phyloP scores from a whole-genome alignment of 257 asterid genomes.

The Plectranthus barbatus region DNA sequence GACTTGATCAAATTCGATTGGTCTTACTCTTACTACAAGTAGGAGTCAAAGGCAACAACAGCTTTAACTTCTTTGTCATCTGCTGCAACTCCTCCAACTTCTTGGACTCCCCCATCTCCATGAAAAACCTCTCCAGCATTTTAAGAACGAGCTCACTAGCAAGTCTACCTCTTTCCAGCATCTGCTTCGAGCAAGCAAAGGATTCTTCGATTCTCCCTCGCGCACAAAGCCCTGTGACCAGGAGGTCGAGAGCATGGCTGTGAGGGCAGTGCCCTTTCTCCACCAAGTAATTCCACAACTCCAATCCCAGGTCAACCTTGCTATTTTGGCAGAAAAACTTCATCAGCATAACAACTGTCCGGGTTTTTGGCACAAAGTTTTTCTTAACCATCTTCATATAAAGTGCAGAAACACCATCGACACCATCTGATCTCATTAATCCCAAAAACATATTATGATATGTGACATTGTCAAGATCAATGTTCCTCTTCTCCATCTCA shows the following conservation, averaged over 20 bases:
- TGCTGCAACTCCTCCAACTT: conserved; percentile 32
- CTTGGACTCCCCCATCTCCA: conserved; percentile 40
- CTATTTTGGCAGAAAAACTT: conserved; percentile 63
- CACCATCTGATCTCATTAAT: conserved; percentile 44
- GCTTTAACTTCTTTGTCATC: conserved; percentile 39
- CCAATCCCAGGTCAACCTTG: conserved; percentile 55
- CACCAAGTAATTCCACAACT: conserved; percentile 65
- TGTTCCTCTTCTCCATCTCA: conserved; percentile 50
- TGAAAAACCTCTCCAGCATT: conserved; percentile 51
- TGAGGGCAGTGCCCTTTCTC: conserved; percentile 84
- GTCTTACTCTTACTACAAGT: neutral
- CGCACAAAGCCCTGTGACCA: conserved; percentile 76
- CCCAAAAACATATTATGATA: conserved; percentile 75
- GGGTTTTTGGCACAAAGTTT: conserved; percentile 55
- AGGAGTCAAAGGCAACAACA: conserved; percentile 31
- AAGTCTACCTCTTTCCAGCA: conserved; percentile 64
- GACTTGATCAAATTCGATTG: neutral
- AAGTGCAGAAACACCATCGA: conserved; percentile 44
- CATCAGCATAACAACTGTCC: conserved; percentile 68
- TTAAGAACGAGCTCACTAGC: conserved; percentile 40
- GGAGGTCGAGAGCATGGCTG: conserved; percentile 63
- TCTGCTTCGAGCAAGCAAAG: conserved; percentile 51
- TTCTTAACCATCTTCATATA: conserved; percentile 47
- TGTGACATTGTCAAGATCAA: conserved; percentile 58
- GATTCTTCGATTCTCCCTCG: conserved; percentile 73